A percentile compares a stretch with the other conserved stretches of the same genome.
Conservation (phyloP, 1,284 basidiomycete genomes). For the Calocybe gambosa region DNA sequence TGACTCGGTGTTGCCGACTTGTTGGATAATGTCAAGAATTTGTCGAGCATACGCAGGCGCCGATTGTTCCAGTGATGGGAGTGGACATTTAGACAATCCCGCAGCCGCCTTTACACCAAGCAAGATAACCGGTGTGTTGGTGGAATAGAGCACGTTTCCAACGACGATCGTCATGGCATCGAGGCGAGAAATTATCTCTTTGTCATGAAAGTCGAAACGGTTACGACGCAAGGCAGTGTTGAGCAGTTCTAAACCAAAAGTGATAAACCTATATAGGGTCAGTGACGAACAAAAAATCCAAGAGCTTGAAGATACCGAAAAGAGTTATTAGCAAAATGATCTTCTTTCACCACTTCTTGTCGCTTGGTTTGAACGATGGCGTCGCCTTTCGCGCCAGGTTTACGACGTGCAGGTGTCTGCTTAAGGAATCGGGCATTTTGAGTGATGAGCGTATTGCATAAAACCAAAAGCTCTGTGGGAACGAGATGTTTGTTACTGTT, state of each 20-base stretch:
- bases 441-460: slow-evolving; percentile 88
- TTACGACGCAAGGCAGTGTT: slow-evolving; percentile 82
- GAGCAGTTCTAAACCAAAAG: slow-evolving; percentile 91
- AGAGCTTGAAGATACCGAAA: slow-evolving; percentile 47
- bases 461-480: slow-evolving; percentile 68
- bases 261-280: slow-evolving; percentile 66
- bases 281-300: slow-evolving; percentile 12
- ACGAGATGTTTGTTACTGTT: slow-evolving; percentile 77
- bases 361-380: slow-evolving; percentile 78
- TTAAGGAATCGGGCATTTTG: slow-evolving; percentile 85
- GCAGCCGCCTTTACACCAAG: slow-evolving; percentile 80
- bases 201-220: slow-evolving; percentile 81
- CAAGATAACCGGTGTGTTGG: slow-evolving; percentile 72
- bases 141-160: slow-evolving; percentile 91
- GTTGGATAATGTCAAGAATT: slow-evolving; percentile 80
- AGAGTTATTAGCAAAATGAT: slow-evolving; percentile 83
- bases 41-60: slow-evolving; percentile 85
- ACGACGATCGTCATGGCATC: slow-evolving; percentile 85
- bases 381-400: slow-evolving; percentile 44
- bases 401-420: slow-evolving; percentile 40
- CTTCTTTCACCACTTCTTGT: slow-evolving; percentile 45
- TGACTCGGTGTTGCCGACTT: slow-evolving; percentile 84
- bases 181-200: slow-evolving; percentile 68
- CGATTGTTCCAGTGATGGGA: slow-evolving; percentile 73
- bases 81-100: slow-evolving; percentile 79